Evolutionary conservation across 2,329 filamentous ascomycete species (phyloP).

Genomic region (Xylaria sp.): DNA sequence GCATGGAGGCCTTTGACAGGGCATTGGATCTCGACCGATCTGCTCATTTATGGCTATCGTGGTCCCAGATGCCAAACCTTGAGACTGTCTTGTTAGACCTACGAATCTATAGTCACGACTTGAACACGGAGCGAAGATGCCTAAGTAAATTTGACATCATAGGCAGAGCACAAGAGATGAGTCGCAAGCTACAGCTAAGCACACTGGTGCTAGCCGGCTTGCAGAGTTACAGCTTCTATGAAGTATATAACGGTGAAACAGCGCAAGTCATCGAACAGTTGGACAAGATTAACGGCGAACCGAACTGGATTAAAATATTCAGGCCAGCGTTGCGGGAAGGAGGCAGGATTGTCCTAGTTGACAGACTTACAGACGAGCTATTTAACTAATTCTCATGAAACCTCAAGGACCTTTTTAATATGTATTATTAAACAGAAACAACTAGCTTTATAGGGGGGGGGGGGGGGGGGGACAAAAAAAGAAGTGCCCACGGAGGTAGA

Average conservation of each 20-base stretch:
- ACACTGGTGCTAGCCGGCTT: conserved; percentile 43
- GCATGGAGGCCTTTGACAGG: conserved; percentile 28
- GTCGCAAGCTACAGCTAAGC: conserved; percentile 39
- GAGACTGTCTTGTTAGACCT: conserved; percentile 44
- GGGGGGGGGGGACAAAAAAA: too few species aligned
- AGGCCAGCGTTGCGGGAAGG: conserved; percentile 39
- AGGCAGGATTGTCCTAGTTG: conserved; percentile 43
- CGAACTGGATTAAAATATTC: conserved; percentile 45
- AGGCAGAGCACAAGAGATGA: conserved; percentile 40
- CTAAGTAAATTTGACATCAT: conserved; percentile 39
- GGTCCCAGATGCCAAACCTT: conserved; percentile 43
- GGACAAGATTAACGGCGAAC: conserved; percentile 38
- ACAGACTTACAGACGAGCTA: conserved; percentile 36
- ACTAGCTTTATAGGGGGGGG: too few species aligned
- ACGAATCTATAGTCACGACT: conserved; percentile 43
- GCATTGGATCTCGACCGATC: conserved; percentile 40
- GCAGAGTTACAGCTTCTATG: conserved; percentile 42
- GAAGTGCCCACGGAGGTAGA: too few species aligned
- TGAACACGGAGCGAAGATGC: conserved; percentile 40
- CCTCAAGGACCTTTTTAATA: too few species aligned
- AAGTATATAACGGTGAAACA: conserved; percentile 29
- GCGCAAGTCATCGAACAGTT: conserved; percentile 34
- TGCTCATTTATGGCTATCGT: conserved; percentile 42
- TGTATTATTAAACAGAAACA: too few species aligned
- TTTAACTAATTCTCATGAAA: too few species aligned